Evolutionary conservation across 768 basidiomycete species (phyloP).

Genomic region (Boletus reticulatus): DNA sequence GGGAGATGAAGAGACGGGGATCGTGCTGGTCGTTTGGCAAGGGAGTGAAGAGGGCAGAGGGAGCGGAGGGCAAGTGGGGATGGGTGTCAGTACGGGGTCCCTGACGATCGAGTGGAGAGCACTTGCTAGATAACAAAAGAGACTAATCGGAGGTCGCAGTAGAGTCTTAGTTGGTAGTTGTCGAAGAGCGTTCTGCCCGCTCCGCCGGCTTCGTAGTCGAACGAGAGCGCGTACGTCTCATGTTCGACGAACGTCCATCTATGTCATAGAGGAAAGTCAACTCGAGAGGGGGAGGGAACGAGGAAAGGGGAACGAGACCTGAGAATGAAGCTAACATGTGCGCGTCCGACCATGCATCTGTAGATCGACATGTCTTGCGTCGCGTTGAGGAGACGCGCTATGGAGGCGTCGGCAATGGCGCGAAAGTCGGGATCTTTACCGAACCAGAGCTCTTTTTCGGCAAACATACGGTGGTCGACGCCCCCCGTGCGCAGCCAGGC

Average conservation of each 20-base stretch:
- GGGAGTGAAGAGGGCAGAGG: too few species aligned
- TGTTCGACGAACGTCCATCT: conserved; percentile 52
- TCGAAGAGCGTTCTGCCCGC: conserved; percentile 55
- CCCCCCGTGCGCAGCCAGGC: conserved; percentile 60
- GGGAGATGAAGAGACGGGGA: conserved; percentile 54
- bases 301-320: conserved; percentile 33
- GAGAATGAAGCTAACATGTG: conserved; percentile 53
- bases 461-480: conserved; percentile 63
- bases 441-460: conserved; percentile 63
- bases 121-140: conserved; percentile 64
- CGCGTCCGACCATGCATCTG: conserved; percentile 53
- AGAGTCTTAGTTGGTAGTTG: conserved; percentile 49
- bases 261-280: background rate
- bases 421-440: conserved; percentile 65
- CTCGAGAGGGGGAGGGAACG: background rate
- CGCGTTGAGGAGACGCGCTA: conserved; percentile 46
- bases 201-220: conserved; percentile 67
- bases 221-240: conserved; percentile 49
- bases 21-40: conserved; percentile 37
- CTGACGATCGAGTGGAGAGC: background rate
- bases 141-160: conserved; percentile 51
- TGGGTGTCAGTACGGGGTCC: background rate
- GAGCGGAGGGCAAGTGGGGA: too few species aligned
- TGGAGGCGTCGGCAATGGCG: conserved; percentile 54
- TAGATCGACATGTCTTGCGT: conserved; percentile 50